Evolutionary conservation across 1,139 yeast genomes (phyloP).

Genomic region (Diutina siamensis): DNA sequence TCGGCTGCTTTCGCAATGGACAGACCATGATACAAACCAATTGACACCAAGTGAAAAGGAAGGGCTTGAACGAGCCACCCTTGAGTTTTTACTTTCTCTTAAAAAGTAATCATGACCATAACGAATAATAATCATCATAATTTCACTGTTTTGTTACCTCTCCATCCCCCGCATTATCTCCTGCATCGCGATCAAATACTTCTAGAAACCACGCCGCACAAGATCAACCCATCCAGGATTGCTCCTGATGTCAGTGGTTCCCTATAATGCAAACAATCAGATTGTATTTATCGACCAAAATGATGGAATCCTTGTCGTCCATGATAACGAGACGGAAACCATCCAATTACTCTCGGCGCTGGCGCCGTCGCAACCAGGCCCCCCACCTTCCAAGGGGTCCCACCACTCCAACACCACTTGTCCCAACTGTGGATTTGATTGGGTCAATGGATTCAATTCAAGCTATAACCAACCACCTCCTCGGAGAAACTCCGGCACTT

Average conservation of each 20-base stretch:
- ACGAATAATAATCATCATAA: too few species aligned
- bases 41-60: background rate
- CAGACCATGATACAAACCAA: background rate
- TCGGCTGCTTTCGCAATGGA: background rate
- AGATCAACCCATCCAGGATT: too few species aligned
- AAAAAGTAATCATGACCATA: constrained; percentile 1
- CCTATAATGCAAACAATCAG: constrained; percentile 23
- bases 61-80: background rate
- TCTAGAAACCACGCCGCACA: too few species aligned
- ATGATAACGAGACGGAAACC: constrained; percentile 29
- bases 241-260: constrained; percentile 35
- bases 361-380: background rate
- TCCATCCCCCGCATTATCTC: too few species aligned
- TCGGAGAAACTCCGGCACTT: background rate
- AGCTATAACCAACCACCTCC: background rate
- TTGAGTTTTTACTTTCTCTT: constrained; percentile 4
- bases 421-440: constrained; percentile 5
- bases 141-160: too few species aligned
- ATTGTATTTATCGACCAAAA: constrained; percentile 28
- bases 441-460: background rate
- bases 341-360: constrained; percentile 20
- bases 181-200: too few species aligned
- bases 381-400: background rate
- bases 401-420: background rate
- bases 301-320: constrained; percentile 32